Conservation (phyloP, 352 stramenopile genomes). For the Globisporangium echinulatum region DNA sequence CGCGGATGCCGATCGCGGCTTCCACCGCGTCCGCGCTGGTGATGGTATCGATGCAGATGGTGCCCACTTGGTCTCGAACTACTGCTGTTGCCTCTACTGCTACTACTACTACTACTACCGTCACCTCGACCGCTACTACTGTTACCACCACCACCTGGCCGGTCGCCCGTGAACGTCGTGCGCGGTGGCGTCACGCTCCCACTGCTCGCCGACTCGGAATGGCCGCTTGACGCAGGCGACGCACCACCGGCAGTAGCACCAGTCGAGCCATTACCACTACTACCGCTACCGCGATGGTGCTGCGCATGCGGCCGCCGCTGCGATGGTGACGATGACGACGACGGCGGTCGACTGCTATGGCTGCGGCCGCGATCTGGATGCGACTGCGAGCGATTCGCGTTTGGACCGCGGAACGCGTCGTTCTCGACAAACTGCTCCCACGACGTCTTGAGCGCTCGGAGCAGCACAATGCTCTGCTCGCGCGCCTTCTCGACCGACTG, state of each 20-base stretch:
- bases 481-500: constrained; percentile 14
- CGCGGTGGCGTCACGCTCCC: not conserved
- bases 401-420: constrained; percentile 2
- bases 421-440: constrained; percentile 17
- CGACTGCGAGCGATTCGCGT: not conserved
- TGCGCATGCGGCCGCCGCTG: constrained; percentile 4
- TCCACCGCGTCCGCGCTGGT: constrained; percentile 6
- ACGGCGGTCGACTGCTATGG: not conserved
- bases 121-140: not conserved
- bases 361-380: constrained; percentile 6
- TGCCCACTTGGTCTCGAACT: constrained; percentile 6
- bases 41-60: constrained; percentile 13
- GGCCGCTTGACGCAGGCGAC: too few relatives aligned
- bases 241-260: not conserved
- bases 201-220: not conserved
- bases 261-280: not conserved
- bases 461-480: constrained; percentile 10
- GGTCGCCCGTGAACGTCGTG: not conserved
- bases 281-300: not conserved
- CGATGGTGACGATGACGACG: constrained; percentile 1
- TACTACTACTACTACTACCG: not conserved
- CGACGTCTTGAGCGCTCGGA: constrained; percentile 14
- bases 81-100: not conserved
- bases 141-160: not conserved
- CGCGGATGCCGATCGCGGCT: not conserved